Evolutionary conservation across 352 stramenopile genomes (phyloP).

Genomic region (Phytophthora pinifolia): DNA sequence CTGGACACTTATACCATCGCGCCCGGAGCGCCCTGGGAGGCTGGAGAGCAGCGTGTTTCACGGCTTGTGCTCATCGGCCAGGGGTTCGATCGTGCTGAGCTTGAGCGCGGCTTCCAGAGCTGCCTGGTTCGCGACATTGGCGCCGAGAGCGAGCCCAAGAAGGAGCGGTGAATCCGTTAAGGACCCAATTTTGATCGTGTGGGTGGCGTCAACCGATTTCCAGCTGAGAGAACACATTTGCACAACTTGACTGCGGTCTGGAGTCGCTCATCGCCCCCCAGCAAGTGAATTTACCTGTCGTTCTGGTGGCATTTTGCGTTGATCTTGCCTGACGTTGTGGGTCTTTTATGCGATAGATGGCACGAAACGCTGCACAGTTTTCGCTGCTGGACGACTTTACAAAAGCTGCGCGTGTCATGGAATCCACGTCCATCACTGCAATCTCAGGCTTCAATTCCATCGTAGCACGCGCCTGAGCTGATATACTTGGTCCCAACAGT

Average conservation of each 20-base stretch:
- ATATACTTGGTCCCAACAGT: slow-evolving; percentile 18
- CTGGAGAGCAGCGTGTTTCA: slow-evolving; percentile 36
- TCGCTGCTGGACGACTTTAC: no score
- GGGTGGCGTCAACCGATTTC: neutral
- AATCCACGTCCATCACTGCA: neutral
- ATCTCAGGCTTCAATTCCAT: neutral
- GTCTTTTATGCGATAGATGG: no score
- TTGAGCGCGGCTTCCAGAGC: slow-evolving; percentile 48
- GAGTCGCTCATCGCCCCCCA: neutral
- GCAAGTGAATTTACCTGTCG: slow-evolving; percentile 17
- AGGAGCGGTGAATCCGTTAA: slow-evolving; percentile 27
- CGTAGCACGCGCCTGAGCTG: slow-evolving; percentile 8
- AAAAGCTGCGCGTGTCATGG: no score
- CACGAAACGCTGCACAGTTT: no score
- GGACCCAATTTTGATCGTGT: slow-evolving; percentile 5
- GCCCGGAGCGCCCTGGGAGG: slow-evolving; percentile 40
- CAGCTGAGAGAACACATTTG: neutral
- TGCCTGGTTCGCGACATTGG: slow-evolving; percentile 32
- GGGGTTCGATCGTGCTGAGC: slow-evolving; percentile 38
- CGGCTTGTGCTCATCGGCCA: slow-evolving; percentile 71
- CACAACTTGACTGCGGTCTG: neutral
- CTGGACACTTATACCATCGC: slow-evolving; percentile 79
- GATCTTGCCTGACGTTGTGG: no score
- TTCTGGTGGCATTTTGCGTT: neutral
- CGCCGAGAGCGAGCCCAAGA: slow-evolving; percentile 29